Base-by-base conservation (phyloP, 371 early-diverging fungal species). In the Mucor irregularis region DNA sequence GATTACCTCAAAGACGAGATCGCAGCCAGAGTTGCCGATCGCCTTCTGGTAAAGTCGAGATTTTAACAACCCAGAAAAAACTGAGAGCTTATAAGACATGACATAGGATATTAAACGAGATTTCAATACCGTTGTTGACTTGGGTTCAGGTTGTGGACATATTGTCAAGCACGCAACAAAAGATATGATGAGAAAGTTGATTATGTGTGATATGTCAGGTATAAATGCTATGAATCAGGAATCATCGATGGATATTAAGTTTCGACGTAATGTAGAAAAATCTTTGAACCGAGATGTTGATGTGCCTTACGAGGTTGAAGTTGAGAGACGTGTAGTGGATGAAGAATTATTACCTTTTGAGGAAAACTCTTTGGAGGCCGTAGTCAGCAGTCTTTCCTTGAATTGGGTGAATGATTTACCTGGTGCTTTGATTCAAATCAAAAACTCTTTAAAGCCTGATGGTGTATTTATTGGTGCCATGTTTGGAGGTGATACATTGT, bases 321-420 rank as follows among this genome's bases (percentile, higher is more conserved):
- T 90, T 22, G 90, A 92, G 58, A 73, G 96, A 38, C 70, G 74
- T 21, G 82, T 90, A 0, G 88, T 92, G 10, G 92, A 96, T 69
- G 95, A 95, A 71, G 98, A 96, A 50, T 26, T 61, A 22, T 61
- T 85, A 21, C 86, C 89, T 14, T 96, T 97, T 64, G 81, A 78
- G 33, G 87, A 89, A 33, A 80, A 94, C 69, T 85, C 89, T 5
- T 66, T 95, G 49, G 96, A 97, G 31, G 91, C 90, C 3, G 87
- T 95, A 10, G 76, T 97, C 30, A 91, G 91, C 67, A 90, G 86
- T 50, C 50, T 97, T 56, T 85, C 90, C 0, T 68, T 96, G 76
- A 96, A 97, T 67, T 97, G 98, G 98, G 87, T 95, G 42, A 97
- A 97, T 58, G 97, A 97, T 70, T 78, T 97, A 38, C 94, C 94